phyloP scores from a whole-genome alignment of 108 stramenopile genomes.

The Nitzschia sp. region DNA sequence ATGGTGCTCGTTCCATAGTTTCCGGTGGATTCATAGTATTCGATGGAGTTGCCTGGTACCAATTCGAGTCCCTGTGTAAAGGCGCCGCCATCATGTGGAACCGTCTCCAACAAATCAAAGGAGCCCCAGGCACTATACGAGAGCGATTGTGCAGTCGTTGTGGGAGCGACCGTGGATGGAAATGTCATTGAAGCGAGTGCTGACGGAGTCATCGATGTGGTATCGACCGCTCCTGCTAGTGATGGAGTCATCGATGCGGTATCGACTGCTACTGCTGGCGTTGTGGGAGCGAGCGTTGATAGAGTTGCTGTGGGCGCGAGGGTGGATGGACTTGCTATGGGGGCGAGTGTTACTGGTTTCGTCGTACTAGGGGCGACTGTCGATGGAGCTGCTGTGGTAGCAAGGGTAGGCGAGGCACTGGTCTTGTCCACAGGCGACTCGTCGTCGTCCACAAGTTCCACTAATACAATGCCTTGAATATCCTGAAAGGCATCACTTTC shows the following conservation, averaged over 20 bases:
- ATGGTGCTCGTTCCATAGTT: constrained; percentile 66
- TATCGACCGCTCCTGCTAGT: too few species aligned
- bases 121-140: neutral
- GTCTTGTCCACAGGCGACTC: neutral
- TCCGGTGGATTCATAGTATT: constrained; percentile 62
- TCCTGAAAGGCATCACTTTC: neutral
- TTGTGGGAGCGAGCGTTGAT: neutral
- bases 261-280: too few species aligned
- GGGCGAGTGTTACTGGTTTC: too few species aligned
- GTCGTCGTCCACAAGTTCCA: neutral
- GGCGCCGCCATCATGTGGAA: constrained; percentile 9
- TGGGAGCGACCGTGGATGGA: neutral
- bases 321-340: neutral
- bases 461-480: neutral
- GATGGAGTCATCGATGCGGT: too few species aligned
- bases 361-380: too few species aligned
- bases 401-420: neutral
- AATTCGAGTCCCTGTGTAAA: constrained; percentile 15
- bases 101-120: neutral
- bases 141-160: neutral
- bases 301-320: neutral
- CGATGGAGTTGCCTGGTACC: neutral
- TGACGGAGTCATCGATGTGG: too few species aligned
- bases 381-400: neutral
- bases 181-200: neutral